Evolutionary conservation across 2,329 filamentous ascomycete genomes (phyloP).

Genomic region (Stagonosporopsis chrysanthemi): DNA sequence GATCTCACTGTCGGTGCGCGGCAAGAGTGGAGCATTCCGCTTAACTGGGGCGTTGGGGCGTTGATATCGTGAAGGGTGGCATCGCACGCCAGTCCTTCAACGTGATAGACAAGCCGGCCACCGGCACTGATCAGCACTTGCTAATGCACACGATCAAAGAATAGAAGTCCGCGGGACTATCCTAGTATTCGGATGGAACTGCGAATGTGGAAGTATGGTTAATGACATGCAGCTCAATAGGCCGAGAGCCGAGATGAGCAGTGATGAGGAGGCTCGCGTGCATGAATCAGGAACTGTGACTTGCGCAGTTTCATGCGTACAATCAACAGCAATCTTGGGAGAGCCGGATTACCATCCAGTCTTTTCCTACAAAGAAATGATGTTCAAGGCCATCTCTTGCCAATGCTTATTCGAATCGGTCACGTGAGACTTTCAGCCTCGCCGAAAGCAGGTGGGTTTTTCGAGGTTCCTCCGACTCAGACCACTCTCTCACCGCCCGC

Average conservation of each 20-base stretch:
- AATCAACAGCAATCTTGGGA: neutral
- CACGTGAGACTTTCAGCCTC: constrained; percentile 11
- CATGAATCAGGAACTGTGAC: neutral
- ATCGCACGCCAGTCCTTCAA: constrained; percentile 11
- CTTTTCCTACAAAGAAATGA: neutral
- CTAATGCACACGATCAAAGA: neutral
- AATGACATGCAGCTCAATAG: neutral
- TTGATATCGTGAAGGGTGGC: constrained; percentile 6
- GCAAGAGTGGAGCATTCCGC: constrained; percentile 12
- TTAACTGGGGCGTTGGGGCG: constrained; percentile 13
- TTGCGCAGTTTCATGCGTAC: neutral
- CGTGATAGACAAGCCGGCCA: constrained; percentile 13
- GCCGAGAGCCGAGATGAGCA: constrained; percentile 2
- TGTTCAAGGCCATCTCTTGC: neutral
- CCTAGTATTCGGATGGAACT: neutral
- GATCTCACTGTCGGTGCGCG: neutral
- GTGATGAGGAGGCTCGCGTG: neutral
- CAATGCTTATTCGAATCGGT: neutral
- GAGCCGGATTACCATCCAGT: neutral
- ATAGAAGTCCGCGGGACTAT: neutral
- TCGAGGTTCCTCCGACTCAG: constrained; percentile 19
- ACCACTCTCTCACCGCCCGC: constrained; percentile 25
- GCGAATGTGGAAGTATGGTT: neutral
- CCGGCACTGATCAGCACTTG: constrained; percentile 11
- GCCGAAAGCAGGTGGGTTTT: constrained; percentile 2